Evolutionary conservation across 192 early-diverging fungal species (phyloP), one percentile per base, ranked within the genome.

Genomic region (Backusella luteola): DNA sequence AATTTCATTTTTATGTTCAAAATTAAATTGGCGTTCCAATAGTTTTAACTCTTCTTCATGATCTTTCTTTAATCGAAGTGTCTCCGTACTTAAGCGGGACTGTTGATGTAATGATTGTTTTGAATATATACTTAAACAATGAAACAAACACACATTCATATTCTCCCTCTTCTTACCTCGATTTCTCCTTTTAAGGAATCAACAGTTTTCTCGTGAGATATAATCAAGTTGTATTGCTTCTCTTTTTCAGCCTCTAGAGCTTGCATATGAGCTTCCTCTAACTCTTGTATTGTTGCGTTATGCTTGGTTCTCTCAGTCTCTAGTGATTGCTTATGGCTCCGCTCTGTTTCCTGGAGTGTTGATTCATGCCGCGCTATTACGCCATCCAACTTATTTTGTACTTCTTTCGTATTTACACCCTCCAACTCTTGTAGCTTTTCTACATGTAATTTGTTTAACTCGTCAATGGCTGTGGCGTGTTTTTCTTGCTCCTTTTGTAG

Each of bases 11-110:
- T 63, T 63, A 29, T 63, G 56, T 14, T 63, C 56, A 14, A 29
- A 63, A 29, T 63, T 63, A 29, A 63, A 63, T 63, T 63, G 56
- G 4, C 23, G 56, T 29, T 68, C 35, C 34, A 68, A n/a, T 9
- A 34, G 67, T 17, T 68, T 32, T 34, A 68, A 35, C 67, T 68
- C 67, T 36, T 68, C 34, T 68, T 68, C 26, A 9, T 68, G 67
- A 19, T 68, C 35, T 35, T 68, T 17, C 19, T 68, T 68, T 36
- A 68, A 36, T 21, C 15, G 67, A 35, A 68, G n/a, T 17, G 9
- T 32, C 6, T 68, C 67, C 29, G 15, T 26, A 17, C 15, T n/a
- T 4, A 35, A 36, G 35, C 67, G 35, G 7, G 3, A 19, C 67
- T 68, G 26, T 49, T 19, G 19, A 49, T 49, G 19, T 6, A 49